Base-by-base conservation (phyloP, 2,329 filamentous ascomycete genomes). In the Trichoderma afroharzianum region DNA sequence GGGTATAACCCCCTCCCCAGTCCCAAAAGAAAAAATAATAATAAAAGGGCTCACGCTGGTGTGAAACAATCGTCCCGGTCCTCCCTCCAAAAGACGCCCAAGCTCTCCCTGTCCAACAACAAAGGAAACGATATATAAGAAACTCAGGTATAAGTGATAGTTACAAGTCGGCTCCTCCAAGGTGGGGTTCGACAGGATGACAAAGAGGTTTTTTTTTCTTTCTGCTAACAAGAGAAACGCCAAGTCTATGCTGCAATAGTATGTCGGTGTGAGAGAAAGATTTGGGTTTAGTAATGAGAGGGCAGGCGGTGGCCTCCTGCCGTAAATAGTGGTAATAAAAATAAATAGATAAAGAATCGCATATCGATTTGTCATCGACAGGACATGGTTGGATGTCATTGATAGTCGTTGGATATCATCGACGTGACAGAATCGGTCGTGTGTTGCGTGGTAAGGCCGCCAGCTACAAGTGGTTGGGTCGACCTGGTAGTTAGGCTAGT, bases 161-260 rank as follows among this genome's bases (percentile, higher is more conserved):
- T 68, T 79, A 79, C 77, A 78, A 72, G 74, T 73, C 58, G 30
- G 28, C 59, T n/a, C 70, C 8, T 30, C 32, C 21, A 15, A 24
- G 72, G 70, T 67, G 74, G 73, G 21, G 30, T 14, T 55, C 64
- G 63, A 69, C 74, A 74, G 72, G 71, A 72, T 73, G 72, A 72
- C 71, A 74, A 74, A 64, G 72, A 18, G 58, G 72, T 75, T 74
- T 50, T 43, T n/a, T 68, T 69, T 62, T 69, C 11, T 12, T 28
- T 61, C 47, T n/a, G 55, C 18, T 43, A 58, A 63, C 71, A 72
- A 70, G 43, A 71, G 72, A 76, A 79, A 80, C 77, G 79, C 79
- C 76, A 72, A 77, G 76, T 79, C 78, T 81, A 80, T 81, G 77
- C 76, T 74, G 76, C 77, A 62, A 75, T 75, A 53, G 21, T 47